Evolutionary conservation across 1,284 basidiomycete species (phyloP).

Genomic region (Butyriboletus appendiculatus): DNA sequence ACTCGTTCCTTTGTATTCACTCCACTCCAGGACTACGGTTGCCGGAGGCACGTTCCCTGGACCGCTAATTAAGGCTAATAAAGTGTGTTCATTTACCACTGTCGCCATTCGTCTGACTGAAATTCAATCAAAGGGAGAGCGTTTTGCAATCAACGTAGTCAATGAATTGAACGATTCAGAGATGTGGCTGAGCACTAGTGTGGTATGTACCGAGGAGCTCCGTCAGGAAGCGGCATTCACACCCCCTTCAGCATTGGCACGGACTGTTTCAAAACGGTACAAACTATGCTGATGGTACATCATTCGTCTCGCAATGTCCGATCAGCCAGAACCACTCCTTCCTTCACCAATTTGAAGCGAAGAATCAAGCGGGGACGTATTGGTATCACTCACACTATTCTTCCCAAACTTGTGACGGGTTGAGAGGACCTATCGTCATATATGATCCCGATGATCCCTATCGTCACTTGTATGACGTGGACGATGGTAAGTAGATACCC

Average conservation of each 20-base stretch:
- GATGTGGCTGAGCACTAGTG: slow-evolving; percentile 36
- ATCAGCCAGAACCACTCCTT: slow-evolving; percentile 41
- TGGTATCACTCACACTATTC: slow-evolving; percentile 43
- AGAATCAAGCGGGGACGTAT: slow-evolving; percentile 40
- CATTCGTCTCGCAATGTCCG: slow-evolving; percentile 48
- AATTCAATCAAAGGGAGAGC: slow-evolving; percentile 37
- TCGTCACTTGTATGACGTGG: slow-evolving; percentile 37
- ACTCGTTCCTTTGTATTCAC: background rate
- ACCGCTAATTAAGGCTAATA: slow-evolving; percentile 36
- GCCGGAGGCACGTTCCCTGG: slow-evolving; percentile 40
- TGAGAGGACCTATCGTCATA: slow-evolving; percentile 32
- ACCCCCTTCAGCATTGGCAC: slow-evolving; percentile 39
- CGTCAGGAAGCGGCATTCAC: slow-evolving; percentile 27
- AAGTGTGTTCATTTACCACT: slow-evolving; percentile 16
- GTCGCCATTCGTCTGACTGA: slow-evolving; percentile 23
- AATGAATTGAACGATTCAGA: slow-evolving; percentile 31
- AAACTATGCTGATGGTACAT: slow-evolving; percentile 26
- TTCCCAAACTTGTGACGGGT: slow-evolving; percentile 33
- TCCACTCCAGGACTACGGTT: slow-evolving; percentile 16
- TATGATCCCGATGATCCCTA: slow-evolving; percentile 40
- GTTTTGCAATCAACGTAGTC: slow-evolving; percentile 29
- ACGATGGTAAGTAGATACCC: slow-evolving; percentile 30
- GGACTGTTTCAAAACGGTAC: slow-evolving; percentile 34
- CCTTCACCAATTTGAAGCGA: slow-evolving; percentile 37
- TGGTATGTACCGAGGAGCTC: slow-evolving; percentile 21